Percentiles rank a stretch among this genome's conserved stretches.
phyloP scores from a whole-genome alignment of 495 filamentous ascomycete genomes.

The Trichocladium antarcticum region DNA sequence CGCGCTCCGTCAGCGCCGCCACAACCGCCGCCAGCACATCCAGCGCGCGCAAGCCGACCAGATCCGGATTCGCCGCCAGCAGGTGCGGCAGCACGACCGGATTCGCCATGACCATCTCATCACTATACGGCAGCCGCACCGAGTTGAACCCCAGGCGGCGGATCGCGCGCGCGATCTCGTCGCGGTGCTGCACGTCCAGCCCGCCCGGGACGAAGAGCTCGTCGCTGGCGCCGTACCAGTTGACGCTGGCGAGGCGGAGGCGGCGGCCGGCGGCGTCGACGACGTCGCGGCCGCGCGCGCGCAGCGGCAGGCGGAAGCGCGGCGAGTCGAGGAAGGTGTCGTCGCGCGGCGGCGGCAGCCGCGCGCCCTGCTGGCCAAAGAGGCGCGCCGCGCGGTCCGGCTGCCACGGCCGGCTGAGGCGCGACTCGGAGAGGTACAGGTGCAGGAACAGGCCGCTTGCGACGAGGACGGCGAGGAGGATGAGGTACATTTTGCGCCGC shows the following conservation, averaged over 20 bases:
- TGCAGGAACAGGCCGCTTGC: slow-evolving; percentile 26
- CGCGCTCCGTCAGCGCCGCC: slow-evolving; percentile 43
- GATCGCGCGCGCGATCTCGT: slow-evolving; percentile 43
- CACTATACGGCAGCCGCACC: slow-evolving; percentile 50
- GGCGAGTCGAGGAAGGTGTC: slow-evolving; percentile 28
- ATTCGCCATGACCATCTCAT: slow-evolving; percentile 48
- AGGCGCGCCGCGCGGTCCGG: slow-evolving; percentile 29
- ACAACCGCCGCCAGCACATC: slow-evolving; percentile 45
- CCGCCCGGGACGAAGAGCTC: slow-evolving; percentile 49
- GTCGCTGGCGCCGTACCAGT: slow-evolving; percentile 55
- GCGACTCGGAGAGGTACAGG: slow-evolving; percentile 32
- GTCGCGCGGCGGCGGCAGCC: slow-evolving; percentile 32
- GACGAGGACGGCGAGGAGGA: slow-evolving; percentile 23
- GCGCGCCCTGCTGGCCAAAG: slow-evolving; percentile 30
- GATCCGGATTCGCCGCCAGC: slow-evolving; percentile 43
- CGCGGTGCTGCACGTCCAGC: slow-evolving; percentile 46
- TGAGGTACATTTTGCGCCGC: slow-evolving; percentile 20
- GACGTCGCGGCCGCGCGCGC: slow-evolving; percentile 43
- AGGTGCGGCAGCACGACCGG: slow-evolving; percentile 38
- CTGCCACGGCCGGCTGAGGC: slow-evolving; percentile 31
- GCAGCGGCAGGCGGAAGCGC: slow-evolving; percentile 38
- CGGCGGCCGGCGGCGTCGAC: slow-evolving; percentile 41
- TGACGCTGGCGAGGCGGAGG: slow-evolving; percentile 47
- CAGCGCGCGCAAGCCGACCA: slow-evolving; percentile 40
- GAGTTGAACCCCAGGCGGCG: slow-evolving; percentile 49